Conservation (phyloP, 371 early-diverging fungal genomes). For the Rhizomucor pusillus region DNA sequence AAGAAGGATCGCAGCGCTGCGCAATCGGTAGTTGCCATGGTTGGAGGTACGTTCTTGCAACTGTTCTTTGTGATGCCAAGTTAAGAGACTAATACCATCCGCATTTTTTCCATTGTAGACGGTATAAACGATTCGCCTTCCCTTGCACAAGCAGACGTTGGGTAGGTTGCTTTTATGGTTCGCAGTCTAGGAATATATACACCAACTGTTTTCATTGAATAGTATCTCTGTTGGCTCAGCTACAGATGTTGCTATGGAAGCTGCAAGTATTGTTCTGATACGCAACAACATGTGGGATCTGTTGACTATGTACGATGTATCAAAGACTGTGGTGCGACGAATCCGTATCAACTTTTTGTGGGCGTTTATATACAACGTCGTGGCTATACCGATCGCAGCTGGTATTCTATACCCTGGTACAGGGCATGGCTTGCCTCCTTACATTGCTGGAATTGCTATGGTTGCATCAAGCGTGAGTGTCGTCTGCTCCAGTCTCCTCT, state of each 20-base stretch:
- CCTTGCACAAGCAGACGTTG: conserved; percentile 84
- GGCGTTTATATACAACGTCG: conserved; percentile 77
- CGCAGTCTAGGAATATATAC: background rate
- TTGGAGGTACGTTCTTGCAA: conserved; percentile 25
- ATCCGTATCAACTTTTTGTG: conserved; percentile 79
- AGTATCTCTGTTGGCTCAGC: conserved; percentile 72
- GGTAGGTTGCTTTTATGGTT: conserved; percentile 30
- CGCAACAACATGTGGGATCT: conserved; percentile 70
- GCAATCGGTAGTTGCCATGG: conserved; percentile 62
- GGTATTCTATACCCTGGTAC: conserved; percentile 67
- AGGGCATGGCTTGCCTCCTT: conserved; percentile 58
- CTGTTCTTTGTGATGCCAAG: background rate
- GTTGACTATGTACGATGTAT: conserved; percentile 62
- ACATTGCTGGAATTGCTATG: conserved; percentile 84
- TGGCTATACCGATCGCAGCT: conserved; percentile 81
- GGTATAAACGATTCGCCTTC: conserved; percentile 96
- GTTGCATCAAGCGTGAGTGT: conserved; percentile 77
- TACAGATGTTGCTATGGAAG: conserved; percentile 80
- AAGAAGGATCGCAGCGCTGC: conserved; percentile 4
- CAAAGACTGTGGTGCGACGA: conserved; percentile 60
- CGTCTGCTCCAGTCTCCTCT: conserved; percentile 64
- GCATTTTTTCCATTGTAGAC: conserved; percentile 52
- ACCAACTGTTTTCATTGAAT: background rate
- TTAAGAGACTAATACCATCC: background rate
- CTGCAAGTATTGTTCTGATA: conserved; percentile 74